These are phyloP conservation scores for Jatropha podagrica DNA, from an alignment of 441 rosid species.

Conservation along the genomic window DNA sequence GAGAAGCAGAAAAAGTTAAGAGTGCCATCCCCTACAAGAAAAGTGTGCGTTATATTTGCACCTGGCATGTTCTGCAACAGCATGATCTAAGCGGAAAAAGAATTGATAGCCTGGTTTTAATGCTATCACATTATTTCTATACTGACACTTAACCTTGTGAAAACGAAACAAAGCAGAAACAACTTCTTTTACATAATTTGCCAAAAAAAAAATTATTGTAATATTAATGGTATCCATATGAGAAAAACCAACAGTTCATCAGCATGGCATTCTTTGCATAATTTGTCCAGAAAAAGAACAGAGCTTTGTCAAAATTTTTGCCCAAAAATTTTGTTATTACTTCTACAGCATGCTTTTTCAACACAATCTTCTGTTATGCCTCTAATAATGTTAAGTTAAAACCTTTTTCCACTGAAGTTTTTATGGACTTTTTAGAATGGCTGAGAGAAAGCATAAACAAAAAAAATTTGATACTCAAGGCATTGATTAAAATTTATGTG, in stretches of 20 bases:
- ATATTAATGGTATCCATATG: background rate
- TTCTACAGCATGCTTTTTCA: too few species aligned
- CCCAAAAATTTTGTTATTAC: too few species aligned
- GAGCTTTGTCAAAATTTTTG: too few species aligned
- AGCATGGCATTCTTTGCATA: background rate
- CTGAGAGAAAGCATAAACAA: background rate
- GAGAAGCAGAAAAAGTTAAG: conserved; percentile 71
- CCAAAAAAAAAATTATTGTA: background rate
- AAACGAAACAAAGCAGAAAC: background rate
- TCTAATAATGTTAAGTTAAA: too few species aligned
- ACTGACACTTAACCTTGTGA: background rate
- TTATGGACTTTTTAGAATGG: background rate
- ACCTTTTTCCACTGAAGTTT: too few species aligned
- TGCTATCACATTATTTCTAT: background rate
- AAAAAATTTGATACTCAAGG: background rate
- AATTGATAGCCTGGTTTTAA: background rate
- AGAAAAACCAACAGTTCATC: conserved; percentile 2
- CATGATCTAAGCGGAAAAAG: background rate
- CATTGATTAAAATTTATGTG: background rate
- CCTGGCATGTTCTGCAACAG: background rate
- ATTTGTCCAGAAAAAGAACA: too few species aligned
- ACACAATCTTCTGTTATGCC: too few species aligned
- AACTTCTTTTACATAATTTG: background rate
- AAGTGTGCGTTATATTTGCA: conserved; percentile 1
- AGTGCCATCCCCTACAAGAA: conserved; percentile 79